phyloP scores from a whole-genome alignment of 805 yeast species.

The Starmerella scarabaei region DNA sequence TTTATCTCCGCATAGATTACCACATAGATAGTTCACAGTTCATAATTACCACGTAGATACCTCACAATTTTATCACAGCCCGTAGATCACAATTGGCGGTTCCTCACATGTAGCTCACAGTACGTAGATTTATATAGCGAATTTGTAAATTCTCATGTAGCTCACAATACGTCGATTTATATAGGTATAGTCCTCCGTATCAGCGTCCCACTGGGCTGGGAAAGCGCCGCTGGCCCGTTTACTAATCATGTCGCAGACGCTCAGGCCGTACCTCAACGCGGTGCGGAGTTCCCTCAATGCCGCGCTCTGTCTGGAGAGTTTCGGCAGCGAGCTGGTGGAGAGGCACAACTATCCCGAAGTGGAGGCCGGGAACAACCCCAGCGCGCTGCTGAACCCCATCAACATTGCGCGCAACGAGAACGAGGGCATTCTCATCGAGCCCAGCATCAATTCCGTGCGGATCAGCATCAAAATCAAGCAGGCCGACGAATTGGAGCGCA shows the following conservation, averaged over 20 bases:
- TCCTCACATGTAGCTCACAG: too few relatives aligned
- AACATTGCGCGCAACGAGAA: slow-evolving; percentile 84
- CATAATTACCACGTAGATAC: too few relatives aligned
- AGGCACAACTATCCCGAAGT: slow-evolving; percentile 96
- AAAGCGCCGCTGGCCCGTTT: background rate
- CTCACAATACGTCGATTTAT: background rate
- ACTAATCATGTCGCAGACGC: slow-evolving; percentile 69
- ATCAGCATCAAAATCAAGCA: slow-evolving; percentile 88
- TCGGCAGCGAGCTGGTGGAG: slow-evolving; percentile 89
- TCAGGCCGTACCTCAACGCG: slow-evolving; percentile 86
- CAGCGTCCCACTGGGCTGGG: background rate
- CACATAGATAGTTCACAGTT: too few relatives aligned
- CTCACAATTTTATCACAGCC: too few relatives aligned
- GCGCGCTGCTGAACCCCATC: slow-evolving; percentile 78
- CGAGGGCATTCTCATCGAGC: slow-evolving; percentile 84
- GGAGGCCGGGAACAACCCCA: slow-evolving; percentile 72
- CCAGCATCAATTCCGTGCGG: slow-evolving; percentile 84
- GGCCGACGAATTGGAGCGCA: slow-evolving; percentile 93
- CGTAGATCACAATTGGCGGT: too few relatives aligned
- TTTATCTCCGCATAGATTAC: too few relatives aligned
- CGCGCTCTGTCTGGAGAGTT: slow-evolving; percentile 82
- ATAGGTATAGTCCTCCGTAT: too few relatives aligned
- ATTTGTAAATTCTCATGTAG: too few relatives aligned
- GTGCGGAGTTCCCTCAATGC: slow-evolving; percentile 89
- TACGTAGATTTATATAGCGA: background rate